These are phyloP conservation scores for Trametes punicea DNA, from an alignment of 768 basidiomycete genomes.

Conservation along the genomic window DNA sequence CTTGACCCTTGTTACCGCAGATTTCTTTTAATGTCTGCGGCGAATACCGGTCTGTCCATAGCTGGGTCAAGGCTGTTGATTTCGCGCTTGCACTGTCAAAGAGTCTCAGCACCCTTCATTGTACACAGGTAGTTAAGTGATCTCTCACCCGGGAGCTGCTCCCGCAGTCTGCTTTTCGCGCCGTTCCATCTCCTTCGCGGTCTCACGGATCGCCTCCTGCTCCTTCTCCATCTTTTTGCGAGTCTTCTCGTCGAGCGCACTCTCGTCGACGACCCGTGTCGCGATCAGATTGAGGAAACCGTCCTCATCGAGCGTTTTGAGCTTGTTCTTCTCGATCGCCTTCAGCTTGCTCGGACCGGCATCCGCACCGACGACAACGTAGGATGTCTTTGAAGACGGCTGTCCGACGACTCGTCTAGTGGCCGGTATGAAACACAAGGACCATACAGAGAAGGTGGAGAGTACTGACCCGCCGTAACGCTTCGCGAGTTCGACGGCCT, in stretches of 20 bases:
- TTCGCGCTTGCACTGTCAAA: conserved; percentile 6
- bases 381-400: conserved; percentile 88
- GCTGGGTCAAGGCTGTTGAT: conserved; percentile 43
- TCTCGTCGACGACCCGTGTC: conserved; percentile 46
- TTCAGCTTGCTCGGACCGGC: conserved; percentile 89
- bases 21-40: conserved; percentile 85
- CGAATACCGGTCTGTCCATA: conserved; percentile 97
- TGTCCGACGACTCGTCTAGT: conserved; percentile 78
- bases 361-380: conserved; percentile 82
- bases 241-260: conserved; percentile 63
- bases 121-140: no score
- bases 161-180: conserved; percentile 55
- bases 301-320: conserved; percentile 81
- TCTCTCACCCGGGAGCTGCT: not conserved
- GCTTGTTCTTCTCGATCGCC: conserved; percentile 75
- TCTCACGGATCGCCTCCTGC: conserved; percentile 64
- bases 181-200: conserved; percentile 76
- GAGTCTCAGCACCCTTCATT: not conserved
- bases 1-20: conserved; percentile 90
- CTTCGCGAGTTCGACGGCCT: conserved; percentile 84
- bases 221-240: conserved; percentile 81
- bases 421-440: conserved; percentile 1
- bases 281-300: conserved; percentile 81
- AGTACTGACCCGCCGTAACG: conserved; percentile 83
- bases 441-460: not conserved